phyloP scores from a whole-genome alignment of 768 basidiomycete genomes.

The Rhodocollybia butyracea region DNA sequence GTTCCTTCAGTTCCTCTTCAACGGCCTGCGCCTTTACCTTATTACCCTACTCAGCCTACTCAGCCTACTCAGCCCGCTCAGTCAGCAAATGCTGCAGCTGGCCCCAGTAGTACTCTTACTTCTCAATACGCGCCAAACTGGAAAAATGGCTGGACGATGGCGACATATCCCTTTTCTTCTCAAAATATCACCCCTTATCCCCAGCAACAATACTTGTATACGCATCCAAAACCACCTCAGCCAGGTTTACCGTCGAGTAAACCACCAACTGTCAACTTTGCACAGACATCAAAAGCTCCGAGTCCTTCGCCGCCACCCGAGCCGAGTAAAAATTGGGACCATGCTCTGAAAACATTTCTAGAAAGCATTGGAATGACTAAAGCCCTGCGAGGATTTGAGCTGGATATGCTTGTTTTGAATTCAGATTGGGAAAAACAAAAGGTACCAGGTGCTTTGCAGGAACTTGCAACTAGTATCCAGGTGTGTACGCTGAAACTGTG shows the following conservation, averaged over 20 bases:
- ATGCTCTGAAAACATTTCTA: conserved; percentile 51
- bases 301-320: conserved; percentile 38
- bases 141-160: conserved; percentile 7
- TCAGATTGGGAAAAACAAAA: conserved; percentile 56
- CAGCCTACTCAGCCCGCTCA: too few relatives aligned
- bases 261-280: too few relatives aligned
- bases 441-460: conserved; percentile 53
- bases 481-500: conserved; percentile 29
- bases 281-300: conserved; percentile 15
- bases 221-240: neutral
- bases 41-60: conserved; percentile 3
- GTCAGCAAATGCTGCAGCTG: neutral
- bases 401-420: conserved; percentile 73
- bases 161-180: conserved; percentile 8
- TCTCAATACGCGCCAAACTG: conserved; percentile 2
- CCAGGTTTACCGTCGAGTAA: neutral
- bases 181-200: conserved; percentile 7
- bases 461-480: conserved; percentile 47
- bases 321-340: conserved; percentile 59
- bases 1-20: neutral
- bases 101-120: neutral
- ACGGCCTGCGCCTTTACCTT: neutral
- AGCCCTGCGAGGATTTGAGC: conserved; percentile 58
- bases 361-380: conserved; percentile 52
- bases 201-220: conserved; percentile 8